Conservation (phyloP, 2,329 filamentous ascomycete species). For the Fusarium dimerum region DNA sequence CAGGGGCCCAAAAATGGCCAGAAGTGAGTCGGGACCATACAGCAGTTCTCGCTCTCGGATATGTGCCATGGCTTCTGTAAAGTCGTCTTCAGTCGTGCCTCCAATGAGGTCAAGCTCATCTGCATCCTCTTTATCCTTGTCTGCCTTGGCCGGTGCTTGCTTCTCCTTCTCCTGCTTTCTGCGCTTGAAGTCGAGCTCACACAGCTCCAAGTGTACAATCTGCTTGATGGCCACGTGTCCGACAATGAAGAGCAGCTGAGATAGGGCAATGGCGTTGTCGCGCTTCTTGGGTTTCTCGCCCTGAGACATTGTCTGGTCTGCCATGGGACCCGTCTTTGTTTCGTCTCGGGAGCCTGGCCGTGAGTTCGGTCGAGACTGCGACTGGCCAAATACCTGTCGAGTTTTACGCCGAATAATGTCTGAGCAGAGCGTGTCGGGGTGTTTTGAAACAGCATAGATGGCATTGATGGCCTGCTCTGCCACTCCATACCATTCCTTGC, state of each 20-base stretch:
- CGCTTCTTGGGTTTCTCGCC: conserved; percentile 52
- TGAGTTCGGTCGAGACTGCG: conserved; percentile 42
- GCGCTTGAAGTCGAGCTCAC: conserved; percentile 96
- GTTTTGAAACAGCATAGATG: conserved; percentile 91
- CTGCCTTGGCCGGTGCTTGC: conserved; percentile 47
- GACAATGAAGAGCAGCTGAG: conserved; percentile 91
- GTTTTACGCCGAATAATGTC: conserved; percentile 88
- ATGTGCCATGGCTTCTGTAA: conserved; percentile 81
- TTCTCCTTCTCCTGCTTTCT: conserved; percentile 90
- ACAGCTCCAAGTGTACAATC: conserved; percentile 97
- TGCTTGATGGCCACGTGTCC: conserved; percentile 98
- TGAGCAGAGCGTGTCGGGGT: conserved; percentile 90
- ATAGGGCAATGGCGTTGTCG: conserved; percentile 74
- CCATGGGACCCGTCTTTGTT: conserved; percentile 35
- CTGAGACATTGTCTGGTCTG: conserved; percentile 37
- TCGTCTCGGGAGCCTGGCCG: conserved; percentile 49
- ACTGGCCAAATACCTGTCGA: conserved; percentile 68
- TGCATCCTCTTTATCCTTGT: conserved; percentile 63
- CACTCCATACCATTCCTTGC: conserved; percentile 94
- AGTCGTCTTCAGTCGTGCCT: conserved; percentile 92
- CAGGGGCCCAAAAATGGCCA: conserved; percentile 88
- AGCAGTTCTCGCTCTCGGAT: conserved; percentile 82
- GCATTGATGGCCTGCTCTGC: conserved; percentile 95
- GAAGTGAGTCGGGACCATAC: conserved; percentile 78
- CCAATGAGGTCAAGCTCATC: conserved; percentile 96